Evolutionary conservation across 805 yeast species (phyloP).

Genomic region (Schwanniomyces vanrijiae): DNA sequence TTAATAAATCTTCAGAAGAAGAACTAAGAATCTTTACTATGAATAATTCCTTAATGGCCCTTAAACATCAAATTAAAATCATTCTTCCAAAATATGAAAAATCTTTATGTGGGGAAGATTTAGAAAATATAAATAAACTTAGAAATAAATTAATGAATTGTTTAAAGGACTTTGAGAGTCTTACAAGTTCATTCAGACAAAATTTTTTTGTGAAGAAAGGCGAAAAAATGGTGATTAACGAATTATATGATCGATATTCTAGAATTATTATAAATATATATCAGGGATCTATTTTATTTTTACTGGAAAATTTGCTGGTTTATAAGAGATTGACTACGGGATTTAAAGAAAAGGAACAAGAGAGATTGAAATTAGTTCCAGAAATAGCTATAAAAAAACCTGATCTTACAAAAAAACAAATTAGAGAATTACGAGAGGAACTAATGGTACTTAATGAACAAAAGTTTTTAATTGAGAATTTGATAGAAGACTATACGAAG

Average conservation of each 20-base stretch:
- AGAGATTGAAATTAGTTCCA: slow-evolving; percentile 11
- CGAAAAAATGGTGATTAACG: slow-evolving; percentile 11
- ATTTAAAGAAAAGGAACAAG: slow-evolving; percentile 31
- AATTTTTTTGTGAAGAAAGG: slow-evolving; percentile 12
- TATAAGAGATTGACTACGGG: slow-evolving; percentile 59
- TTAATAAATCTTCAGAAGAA: slow-evolving; percentile 5
- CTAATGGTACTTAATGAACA: slow-evolving; percentile 89
- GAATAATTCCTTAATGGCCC: slow-evolving; percentile 18
- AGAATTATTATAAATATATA: slow-evolving; percentile 52
- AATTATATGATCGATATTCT: slow-evolving; percentile 17
- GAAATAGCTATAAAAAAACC: slow-evolving; percentile 12
- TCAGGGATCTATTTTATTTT: slow-evolving; percentile 53
- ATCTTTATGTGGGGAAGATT: slow-evolving; percentile 11
- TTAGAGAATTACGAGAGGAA: slow-evolving; percentile 65
- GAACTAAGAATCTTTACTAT: slow-evolving; percentile 15
- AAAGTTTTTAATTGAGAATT: slow-evolving; percentile 63
- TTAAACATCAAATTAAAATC: slow-evolving; percentile 20
- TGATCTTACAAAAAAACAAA: slow-evolving; percentile 47
- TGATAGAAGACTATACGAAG: slow-evolving; percentile 61
- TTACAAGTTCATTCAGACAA: slow-evolving; percentile 21
- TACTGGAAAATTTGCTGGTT: slow-evolving; percentile 67
- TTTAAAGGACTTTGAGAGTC: slow-evolving; percentile 33
- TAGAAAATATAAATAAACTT: slow-evolving; percentile 16
- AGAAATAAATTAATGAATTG: slow-evolving; percentile 20
- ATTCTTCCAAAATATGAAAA: slow-evolving; percentile 22